Evolutionary conservation across 441 rosid species (phyloP), one percentile per base, ranked within the genome.

Genomic region (Adansonia madagascariensis): DNA sequence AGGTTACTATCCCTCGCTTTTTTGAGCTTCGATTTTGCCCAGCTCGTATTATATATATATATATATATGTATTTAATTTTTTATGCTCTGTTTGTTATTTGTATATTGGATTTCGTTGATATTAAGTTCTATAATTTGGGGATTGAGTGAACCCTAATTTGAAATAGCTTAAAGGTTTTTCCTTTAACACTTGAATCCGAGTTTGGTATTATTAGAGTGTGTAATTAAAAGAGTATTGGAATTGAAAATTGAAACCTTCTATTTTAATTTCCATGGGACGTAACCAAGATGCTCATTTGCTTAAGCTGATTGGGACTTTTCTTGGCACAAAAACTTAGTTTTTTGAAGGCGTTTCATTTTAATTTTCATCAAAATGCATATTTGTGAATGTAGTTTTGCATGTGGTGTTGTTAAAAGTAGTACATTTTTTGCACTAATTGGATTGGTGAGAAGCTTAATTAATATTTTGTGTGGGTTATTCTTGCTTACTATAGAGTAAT

Each of bases 1-100:
- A 91, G 96, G 97, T 92, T 74, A 11, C 44, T 70, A 64, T 73
- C 17, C 52, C 31, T 7, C 44, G 52, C n/a, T 27, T 52, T 80
- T 39, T 10, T 1, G 39, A 7, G 59, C 15, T 52, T 70, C 62
- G 20, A 31, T 70, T 14, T 14, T 15, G 22, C 61, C 7, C 61
- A 0, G n/a, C 9, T 62, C 44, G 27, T 57, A 6, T 10, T 52
- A 52, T 52, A 5, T 52, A 7, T 46, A 27, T 11, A 47, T 47
- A 31, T 12, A 47, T 47, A 47, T 47, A 47, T 8, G 1, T 12
- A 0, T 18, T 1, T 12, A 4, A 14, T 3, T 55, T 12, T 9
- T 22, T 49, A 9, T 22, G 67, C 15, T 46, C 24, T 66, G 46
- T 61, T 3, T 43, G 60, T 15, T 41, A 39, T 39, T 39, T 49